Base-by-base conservation (phyloP, 495 filamentous ascomycete species). In the Penicillium argentinense region DNA sequence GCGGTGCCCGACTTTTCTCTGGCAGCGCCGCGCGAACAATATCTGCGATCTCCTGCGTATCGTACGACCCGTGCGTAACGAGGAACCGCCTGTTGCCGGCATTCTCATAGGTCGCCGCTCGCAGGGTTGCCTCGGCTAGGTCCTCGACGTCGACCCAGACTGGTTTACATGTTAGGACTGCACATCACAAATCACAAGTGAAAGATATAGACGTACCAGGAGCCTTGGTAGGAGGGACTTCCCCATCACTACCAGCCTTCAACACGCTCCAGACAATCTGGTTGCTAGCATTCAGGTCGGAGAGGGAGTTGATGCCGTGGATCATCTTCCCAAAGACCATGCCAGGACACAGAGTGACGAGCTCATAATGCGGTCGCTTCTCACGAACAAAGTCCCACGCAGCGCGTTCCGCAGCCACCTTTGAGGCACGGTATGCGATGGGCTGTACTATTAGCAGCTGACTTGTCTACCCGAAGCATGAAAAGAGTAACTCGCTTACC, bases 371-470 rank as follows among this genome's bases (percentile, higher is more conserved):
- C 0, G 60, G 56, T n/a, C 49, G 9, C 38, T 68, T 33, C 3
- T 60, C 51, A 6, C 49, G 44, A 13, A 68, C 45, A 33, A 55
- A 66, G 16, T 64, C 54, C 63, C 67, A 70, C 7, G 62, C 64
- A 4, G 60, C 55, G 8, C 55, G 46, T 36, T 68, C 67, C 9
- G 64, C 67, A 8, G 67, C 53, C 2, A 59, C 56, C 23, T 70
- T 70, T 7, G 64, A 68, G 0, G 64, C 67, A 9, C 67, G 63
- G 37, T 70, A 70, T 9, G 67, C 67, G 8, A 54, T 44, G 3
- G 59, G 54, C 60, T 63, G 23, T 0, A 25, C 5, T 4, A 21
- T 57, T 34, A 58, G 42, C 9, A 4, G 28, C 4, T 4, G 12
- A 3, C 28, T 30, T 42, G 7, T 27, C 12, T 6, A 19, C 13